Conservation (phyloP, 257 asterid genomes). For the Parsonsia alboflavescens region DNA sequence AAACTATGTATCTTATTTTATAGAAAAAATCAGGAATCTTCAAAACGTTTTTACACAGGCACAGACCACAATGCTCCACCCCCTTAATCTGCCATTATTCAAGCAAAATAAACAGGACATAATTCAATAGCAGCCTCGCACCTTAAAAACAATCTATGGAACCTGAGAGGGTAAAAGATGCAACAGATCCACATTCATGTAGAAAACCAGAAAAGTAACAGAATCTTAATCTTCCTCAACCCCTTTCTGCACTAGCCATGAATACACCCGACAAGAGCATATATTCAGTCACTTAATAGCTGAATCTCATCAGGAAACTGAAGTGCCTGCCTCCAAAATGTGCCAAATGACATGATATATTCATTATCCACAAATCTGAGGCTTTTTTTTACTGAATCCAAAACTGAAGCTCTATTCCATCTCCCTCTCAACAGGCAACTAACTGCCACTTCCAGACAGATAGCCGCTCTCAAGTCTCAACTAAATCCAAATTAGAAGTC, state of each 20-base stretch:
- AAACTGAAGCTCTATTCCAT: not conserved
- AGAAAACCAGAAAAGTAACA: slow-evolving; percentile 13
- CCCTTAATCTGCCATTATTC: not conserved
- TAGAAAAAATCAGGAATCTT: not conserved
- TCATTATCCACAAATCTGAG: not conserved
- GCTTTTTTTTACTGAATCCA: not conserved
- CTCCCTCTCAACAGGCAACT: not conserved
- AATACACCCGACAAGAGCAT: slow-evolving; percentile 1
- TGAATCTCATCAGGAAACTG: not conserved
- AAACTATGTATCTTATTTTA: not conserved
- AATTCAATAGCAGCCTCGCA: not conserved
- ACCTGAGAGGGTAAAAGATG: not conserved
- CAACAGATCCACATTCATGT: slow-evolving; percentile 1
- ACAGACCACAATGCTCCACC: not conserved
- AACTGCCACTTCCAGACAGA: not conserved
- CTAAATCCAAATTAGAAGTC: not conserved
- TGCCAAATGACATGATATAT: slow-evolving; percentile 12
- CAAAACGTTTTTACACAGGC: not conserved
- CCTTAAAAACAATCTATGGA: not conserved
- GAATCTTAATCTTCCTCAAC: not conserved
- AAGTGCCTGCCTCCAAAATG: slow-evolving; percentile 17
- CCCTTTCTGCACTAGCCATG: slow-evolving; percentile 6
- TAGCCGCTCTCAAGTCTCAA: slow-evolving; percentile 2
- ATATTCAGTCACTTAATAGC: not conserved
- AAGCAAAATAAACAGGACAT: not conserved